Percentiles rank a stretch among this genome's conserved stretches.
Evolutionary conservation across 2,329 filamentous ascomycete species (phyloP).

Genomic region (Scleromitrula shiraiana): DNA sequence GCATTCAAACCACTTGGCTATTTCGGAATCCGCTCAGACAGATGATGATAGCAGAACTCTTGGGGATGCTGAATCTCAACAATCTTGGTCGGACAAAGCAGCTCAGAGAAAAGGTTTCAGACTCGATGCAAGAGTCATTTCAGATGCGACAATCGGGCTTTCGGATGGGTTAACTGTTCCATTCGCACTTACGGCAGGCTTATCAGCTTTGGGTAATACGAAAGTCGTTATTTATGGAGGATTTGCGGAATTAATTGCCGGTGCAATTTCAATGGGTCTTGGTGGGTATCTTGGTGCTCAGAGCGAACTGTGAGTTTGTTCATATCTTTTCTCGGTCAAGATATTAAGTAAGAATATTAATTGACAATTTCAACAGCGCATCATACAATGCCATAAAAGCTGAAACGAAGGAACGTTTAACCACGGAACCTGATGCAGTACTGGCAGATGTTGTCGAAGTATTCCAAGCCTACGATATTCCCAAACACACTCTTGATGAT

Average conservation of each 20-base stretch:
- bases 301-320: constrained; percentile 33
- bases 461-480: constrained; percentile 29
- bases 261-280: constrained; percentile 55
- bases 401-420: constrained; percentile 23
- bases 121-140: constrained; percentile 32
- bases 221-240: constrained; percentile 50
- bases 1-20: neutral
- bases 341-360: no score
- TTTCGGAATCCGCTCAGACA: neutral
- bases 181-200: constrained; percentile 53
- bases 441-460: constrained; percentile 29
- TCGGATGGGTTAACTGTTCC: constrained; percentile 56
- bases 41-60: constrained; percentile 8
- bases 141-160: constrained; percentile 52
- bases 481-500: constrained; percentile 25
- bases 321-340: neutral
- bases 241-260: constrained; percentile 52
- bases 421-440: constrained; percentile 21
- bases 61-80: constrained; percentile 23
- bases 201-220: constrained; percentile 41
- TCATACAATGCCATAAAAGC: constrained; percentile 26
- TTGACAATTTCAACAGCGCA: constrained; percentile 22
- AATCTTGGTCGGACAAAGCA: constrained; percentile 16
- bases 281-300: constrained; percentile 50
- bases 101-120: constrained; percentile 21